Evolutionary conservation across 345 rosid genomes (phyloP).

Genomic region (Linum lewisii): DNA sequence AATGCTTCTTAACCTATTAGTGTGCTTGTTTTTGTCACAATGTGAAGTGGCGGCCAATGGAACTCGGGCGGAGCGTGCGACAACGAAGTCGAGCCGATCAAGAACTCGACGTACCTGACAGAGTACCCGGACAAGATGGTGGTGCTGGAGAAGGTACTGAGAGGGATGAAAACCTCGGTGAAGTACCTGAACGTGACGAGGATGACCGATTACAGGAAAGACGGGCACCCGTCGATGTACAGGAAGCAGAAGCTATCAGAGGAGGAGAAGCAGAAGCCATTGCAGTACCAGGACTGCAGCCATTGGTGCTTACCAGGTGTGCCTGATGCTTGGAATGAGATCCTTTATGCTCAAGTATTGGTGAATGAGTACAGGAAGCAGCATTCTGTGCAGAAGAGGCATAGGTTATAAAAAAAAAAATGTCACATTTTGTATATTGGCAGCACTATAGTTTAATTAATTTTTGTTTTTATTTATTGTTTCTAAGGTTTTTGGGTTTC

Average conservation of each 20-base stretch:
- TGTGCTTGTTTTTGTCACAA: background rate
- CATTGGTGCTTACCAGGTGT: conserved; percentile 99
- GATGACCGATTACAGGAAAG: conserved; percentile 82
- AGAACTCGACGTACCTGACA: conserved; percentile 53
- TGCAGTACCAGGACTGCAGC: conserved; percentile 85
- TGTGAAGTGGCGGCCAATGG: conserved; percentile 93
- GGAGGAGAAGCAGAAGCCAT: conserved; percentile 42
- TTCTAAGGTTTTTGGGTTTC: conserved; percentile 6
- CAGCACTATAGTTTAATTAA: background rate
- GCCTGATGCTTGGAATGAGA: conserved; percentile 88
- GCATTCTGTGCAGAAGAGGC: conserved; percentile 31
- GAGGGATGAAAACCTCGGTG: conserved; percentile 68
- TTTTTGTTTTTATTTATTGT: conserved; percentile 4
- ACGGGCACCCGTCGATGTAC: conserved; percentile 90
- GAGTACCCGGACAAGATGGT: conserved; percentile 73
- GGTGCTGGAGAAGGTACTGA: conserved; percentile 61
- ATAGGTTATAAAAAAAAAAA: conserved; percentile 16
- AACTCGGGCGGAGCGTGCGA: conserved; percentile 93
- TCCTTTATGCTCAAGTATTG: conserved; percentile 64
- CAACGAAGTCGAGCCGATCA: conserved; percentile 75
- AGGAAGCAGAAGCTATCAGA: conserved; percentile 36
- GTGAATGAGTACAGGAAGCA: conserved; percentile 37
- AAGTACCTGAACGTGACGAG: conserved; percentile 75
- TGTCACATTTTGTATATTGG: background rate
- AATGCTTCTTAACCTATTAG: background rate